These are phyloP conservation scores for Lyophyllum decastes DNA, from an alignment of 768 basidiomycete genomes.

Conservation along the genomic window DNA sequence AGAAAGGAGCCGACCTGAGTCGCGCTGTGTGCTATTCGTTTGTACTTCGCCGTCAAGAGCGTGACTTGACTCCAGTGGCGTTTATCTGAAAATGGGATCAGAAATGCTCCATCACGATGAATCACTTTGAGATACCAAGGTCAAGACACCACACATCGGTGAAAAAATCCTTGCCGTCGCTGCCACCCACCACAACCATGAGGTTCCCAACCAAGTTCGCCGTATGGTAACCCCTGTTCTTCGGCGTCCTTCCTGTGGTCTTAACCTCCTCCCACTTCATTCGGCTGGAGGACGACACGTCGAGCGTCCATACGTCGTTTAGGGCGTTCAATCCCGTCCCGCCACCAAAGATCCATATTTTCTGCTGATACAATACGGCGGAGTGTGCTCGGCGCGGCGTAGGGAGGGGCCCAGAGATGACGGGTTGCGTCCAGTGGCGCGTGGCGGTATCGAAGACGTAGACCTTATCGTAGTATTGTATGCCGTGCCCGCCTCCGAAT, in stretches of 20 bases:
- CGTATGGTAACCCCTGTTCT: constrained; percentile 84
- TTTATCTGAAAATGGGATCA: constrained; percentile 31
- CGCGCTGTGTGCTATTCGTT: constrained; percentile 80
- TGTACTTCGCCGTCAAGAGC: constrained; percentile 40
- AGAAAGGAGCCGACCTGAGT: constrained; percentile 93
- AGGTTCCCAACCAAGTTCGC: constrained; percentile 83
- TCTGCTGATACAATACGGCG: constrained; percentile 68
- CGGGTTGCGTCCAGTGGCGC: constrained; percentile 64
- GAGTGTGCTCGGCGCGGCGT: constrained; percentile 87
- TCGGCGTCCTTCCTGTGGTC: constrained; percentile 57
- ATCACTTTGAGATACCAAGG: constrained; percentile 57
- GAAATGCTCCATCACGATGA: neutral
- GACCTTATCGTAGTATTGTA: constrained; percentile 79
- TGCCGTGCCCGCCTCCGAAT: constrained; percentile 86
- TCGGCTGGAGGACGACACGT: constrained; percentile 43
- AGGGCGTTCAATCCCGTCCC: constrained; percentile 90
- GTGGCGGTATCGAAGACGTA: constrained; percentile 81
- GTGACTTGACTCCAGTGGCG: constrained; percentile 49
- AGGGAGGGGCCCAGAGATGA: constrained; percentile 42
- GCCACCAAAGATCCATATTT: constrained; percentile 90
- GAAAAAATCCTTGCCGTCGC: constrained; percentile 87
- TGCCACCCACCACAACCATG: constrained; percentile 90
- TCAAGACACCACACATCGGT: constrained; percentile 87
- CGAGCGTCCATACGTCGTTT: constrained; percentile 88
- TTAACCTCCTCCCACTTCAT: constrained; percentile 48